phyloP scores from a whole-genome alignment of 2,329 filamentous ascomycete genomes.

The Arthrinium phaeospermum region DNA sequence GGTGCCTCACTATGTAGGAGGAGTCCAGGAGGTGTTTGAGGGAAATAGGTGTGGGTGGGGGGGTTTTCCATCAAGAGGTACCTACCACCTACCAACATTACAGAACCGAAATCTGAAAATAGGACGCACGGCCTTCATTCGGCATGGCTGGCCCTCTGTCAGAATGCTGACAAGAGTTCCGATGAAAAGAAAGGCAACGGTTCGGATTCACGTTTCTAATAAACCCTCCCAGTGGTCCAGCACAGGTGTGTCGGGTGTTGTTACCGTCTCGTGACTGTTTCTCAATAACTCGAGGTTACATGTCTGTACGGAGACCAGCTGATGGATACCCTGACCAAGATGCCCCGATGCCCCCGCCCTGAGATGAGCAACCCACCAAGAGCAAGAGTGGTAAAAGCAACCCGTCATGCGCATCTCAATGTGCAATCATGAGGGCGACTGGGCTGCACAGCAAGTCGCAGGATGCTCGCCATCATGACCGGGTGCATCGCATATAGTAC shows the following conservation, averaged over 20 bases:
- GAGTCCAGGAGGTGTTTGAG: slow-evolving; percentile 1
- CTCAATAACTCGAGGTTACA: not conserved
- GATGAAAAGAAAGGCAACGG: not conserved
- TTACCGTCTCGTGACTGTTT: slow-evolving; percentile 7
- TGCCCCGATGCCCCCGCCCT: not conserved
- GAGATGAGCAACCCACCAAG: slow-evolving; percentile 5
- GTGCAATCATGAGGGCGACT: not conserved
- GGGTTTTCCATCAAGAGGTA: not conserved
- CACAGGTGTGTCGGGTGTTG: not conserved
- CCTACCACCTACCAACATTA: too few species aligned
- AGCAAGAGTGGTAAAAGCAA: not conserved
- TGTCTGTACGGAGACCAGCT: not conserved
- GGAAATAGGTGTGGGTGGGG: slow-evolving; percentile 8
- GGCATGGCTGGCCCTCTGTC: not conserved
- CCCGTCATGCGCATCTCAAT: not conserved
- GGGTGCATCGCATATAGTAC: not conserved
- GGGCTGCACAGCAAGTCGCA: not conserved
- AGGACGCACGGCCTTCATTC: not conserved
- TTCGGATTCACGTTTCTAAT: not conserved
- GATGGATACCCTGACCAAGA: not conserved
- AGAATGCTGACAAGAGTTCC: not conserved
- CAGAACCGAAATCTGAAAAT: not conserved
- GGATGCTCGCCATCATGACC: not conserved
- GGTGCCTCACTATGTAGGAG: not conserved
- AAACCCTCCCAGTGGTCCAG: not conserved